Conservation (phyloP, 2,329 filamentous ascomycete genomes). For the Sarocladiaceae sp. region DNA sequence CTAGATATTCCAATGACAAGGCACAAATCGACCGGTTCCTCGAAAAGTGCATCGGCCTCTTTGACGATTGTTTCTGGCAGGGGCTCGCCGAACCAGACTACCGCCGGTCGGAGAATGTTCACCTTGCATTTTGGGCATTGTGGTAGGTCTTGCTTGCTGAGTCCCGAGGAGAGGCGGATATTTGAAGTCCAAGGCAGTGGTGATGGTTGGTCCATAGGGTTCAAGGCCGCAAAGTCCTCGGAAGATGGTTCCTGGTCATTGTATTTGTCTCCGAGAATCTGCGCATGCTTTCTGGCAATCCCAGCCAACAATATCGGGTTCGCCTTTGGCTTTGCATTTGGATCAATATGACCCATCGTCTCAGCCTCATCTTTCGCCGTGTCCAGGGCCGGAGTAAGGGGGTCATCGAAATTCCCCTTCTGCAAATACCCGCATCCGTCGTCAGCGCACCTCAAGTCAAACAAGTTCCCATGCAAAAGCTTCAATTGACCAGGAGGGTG, state of each 20-base stretch:
- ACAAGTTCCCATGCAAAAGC: constrained; percentile 61
- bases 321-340: not conserved
- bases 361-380: constrained; percentile 20
- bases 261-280: constrained; percentile 45
- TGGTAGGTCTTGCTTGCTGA: not conserved
- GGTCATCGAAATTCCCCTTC: constrained; percentile 55
- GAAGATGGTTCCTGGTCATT: not conserved
- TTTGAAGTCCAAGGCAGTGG: not conserved
- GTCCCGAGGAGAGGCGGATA: not conserved
- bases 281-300: constrained; percentile 39
- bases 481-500: constrained; percentile 55
- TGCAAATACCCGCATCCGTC: constrained; percentile 52
- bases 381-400: constrained; percentile 24
- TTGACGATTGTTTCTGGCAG: constrained; percentile 56
- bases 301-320: constrained; percentile 15
- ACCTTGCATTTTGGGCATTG: constrained; percentile 10
- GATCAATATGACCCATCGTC: constrained; percentile 8
- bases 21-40: constrained; percentile 56
- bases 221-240: not conserved
- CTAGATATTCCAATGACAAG: constrained; percentile 76
- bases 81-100: constrained; percentile 78
- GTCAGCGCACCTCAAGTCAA: constrained; percentile 57
- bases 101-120: constrained; percentile 64
- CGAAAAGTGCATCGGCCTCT: constrained; percentile 60
- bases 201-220: not conserved